phyloP scores from a whole-genome alignment of 768 basidiomycete genomes.

The Dictyophora rubrovolvata region DNA sequence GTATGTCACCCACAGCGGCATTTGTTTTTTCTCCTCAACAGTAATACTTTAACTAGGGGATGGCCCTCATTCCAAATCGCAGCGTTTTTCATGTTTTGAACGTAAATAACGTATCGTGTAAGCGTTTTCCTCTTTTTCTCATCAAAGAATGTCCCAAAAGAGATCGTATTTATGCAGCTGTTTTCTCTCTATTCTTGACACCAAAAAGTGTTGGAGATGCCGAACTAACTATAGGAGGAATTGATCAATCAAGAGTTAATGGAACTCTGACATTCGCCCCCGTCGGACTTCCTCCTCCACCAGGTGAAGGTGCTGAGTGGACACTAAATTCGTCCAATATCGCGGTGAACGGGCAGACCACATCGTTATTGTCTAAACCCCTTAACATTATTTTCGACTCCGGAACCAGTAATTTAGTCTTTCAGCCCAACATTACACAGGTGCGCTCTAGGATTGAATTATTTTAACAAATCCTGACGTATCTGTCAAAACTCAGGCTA shows the following conservation, averaged over 20 bases:
- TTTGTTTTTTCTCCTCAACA: neutral
- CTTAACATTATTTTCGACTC: constrained; percentile 45
- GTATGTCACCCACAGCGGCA: neutral
- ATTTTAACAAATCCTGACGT: neutral
- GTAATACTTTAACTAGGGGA: constrained; percentile 7
- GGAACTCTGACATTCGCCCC: constrained; percentile 26
- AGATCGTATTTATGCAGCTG: constrained; percentile 21
- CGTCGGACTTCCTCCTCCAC: constrained; percentile 25
- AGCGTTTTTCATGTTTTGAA: constrained; percentile 41
- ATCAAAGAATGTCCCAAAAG: neutral
- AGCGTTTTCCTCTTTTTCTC: constrained; percentile 12
- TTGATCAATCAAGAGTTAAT: constrained; percentile 40
- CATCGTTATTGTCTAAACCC: constrained; percentile 26
- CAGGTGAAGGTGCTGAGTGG: constrained; percentile 23
- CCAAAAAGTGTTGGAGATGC: constrained; percentile 37
- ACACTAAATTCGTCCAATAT: constrained; percentile 34
- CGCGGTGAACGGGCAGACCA: constrained; percentile 45
- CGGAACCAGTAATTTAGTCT: constrained; percentile 47
- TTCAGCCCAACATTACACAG: constrained; percentile 38
- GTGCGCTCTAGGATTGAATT: constrained; percentile 19
- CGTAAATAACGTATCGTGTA: constrained; percentile 40
- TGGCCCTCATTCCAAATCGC: constrained; percentile 38
- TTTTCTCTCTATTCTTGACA: constrained; percentile 43
- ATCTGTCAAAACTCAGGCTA: constrained; percentile 26
- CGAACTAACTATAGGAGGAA: constrained; percentile 45